phyloP scores from a whole-genome alignment of 768 basidiomycete genomes.

The Auriscalpium vulgare region DNA sequence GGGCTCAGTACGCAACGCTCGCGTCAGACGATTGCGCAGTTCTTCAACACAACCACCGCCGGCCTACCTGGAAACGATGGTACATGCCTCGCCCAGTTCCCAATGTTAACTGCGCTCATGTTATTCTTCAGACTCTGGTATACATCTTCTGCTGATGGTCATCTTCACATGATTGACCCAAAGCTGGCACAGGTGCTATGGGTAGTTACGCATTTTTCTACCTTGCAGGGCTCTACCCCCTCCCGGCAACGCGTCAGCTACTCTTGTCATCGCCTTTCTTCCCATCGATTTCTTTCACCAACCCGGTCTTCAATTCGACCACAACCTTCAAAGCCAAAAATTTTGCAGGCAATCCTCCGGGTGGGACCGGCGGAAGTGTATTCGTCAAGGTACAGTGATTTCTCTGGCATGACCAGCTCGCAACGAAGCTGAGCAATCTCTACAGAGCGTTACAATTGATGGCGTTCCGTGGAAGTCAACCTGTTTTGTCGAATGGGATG shows the following conservation, averaged over 20 bases:
- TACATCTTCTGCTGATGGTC: neutral
- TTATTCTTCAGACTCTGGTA: neutral
- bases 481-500: slow-evolving; percentile 60
- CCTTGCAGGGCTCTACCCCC: slow-evolving; percentile 52
- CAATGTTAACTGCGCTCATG: neutral
- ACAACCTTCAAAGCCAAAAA: slow-evolving; percentile 44
- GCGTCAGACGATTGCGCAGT: slow-evolving; percentile 45
- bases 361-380: slow-evolving; percentile 14
- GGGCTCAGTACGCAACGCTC: slow-evolving; percentile 51
- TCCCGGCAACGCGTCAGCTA: slow-evolving; percentile 53
- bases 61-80: slow-evolving; percentile 64
- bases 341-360: slow-evolving; percentile 36
- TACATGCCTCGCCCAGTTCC: slow-evolving; percentile 17
- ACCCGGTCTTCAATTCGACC: slow-evolving; percentile 48
- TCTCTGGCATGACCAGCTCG: no score
- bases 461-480: slow-evolving; percentile 52
- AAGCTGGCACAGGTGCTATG: slow-evolving; percentile 43
- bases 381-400: slow-evolving; percentile 42
- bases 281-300: slow-evolving; percentile 50
- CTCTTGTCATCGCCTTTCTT: slow-evolving; percentile 58
- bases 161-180: neutral
- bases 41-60: slow-evolving; percentile 46
- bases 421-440: neutral
- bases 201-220: slow-evolving; percentile 53
- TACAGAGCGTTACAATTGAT: slow-evolving; percentile 48